Evolutionary conservation across 352 stramenopile genomes (phyloP), one percentile per base, ranked within the genome.

Genomic region (Phytophthora sojae): DNA sequence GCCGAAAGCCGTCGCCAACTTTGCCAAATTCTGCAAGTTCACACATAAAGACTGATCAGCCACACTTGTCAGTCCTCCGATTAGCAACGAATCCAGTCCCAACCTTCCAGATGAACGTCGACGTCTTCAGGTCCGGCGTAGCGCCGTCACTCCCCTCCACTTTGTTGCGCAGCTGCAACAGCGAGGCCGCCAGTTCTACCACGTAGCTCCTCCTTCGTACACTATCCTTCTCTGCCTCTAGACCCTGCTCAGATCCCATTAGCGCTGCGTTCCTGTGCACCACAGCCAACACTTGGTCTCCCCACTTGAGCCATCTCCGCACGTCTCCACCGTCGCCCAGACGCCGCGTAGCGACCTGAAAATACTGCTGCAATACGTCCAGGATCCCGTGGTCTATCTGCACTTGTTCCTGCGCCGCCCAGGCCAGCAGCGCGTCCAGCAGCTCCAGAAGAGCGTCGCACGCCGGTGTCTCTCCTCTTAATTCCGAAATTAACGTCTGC

Each of bases 31-130:
- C 80, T 86, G 61, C 57, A 62, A 2, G 29, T 51, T 7, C 23
- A 59, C 44, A 64, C 23, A 69, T 17, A 58, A 7, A 11, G 30
- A 29, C 45, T 11, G 4, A 29, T 52, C 12, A 52, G 19, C 45
- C 39, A 15, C 6, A 15, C 39, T 71, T 29, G 59, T 11, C 6
- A 21, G 50, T 47, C 9, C 21, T 53, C 1, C 1, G 44, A 0
- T 23, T 53, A 44, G 50, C 17, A 8, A 9, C 37, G 14, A 11
- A 61, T 3, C 29, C 5, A 37, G 6, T 5, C 0, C 52, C 32
- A 64, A 88, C 80, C 80, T 88, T 88, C 80, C 80, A 88, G 11
- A 85, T 66, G 17, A 88, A 75, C 6, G 80, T 88, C 71, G 57
- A 56, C 9, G 78, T 64, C 57, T 85, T 83, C n/a, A 88, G 77